Conservation (phyloP, 495 filamentous ascomycete genomes). For the Podospora australis region DNA sequence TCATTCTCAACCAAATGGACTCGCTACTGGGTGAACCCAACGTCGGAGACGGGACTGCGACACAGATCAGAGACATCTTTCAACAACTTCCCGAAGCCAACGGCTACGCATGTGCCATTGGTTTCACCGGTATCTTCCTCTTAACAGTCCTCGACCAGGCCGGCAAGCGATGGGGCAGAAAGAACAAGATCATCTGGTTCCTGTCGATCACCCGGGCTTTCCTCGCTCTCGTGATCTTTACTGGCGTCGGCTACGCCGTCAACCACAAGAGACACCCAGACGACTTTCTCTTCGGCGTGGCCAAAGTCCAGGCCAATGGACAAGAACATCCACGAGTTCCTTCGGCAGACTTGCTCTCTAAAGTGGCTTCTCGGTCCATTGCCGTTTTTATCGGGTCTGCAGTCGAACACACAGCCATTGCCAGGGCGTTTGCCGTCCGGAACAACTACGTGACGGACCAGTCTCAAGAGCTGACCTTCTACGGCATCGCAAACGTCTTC, state of each 20-base stretch:
- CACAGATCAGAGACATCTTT: conserved; percentile 40
- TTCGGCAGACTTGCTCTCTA: conserved; percentile 25
- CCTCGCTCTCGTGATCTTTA: conserved; percentile 41
- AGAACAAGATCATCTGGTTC: conserved; percentile 37
- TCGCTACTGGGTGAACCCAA: conserved; percentile 39
- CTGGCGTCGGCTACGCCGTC: conserved; percentile 40
- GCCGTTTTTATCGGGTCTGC: conserved; percentile 40
- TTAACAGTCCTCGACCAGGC: conserved; percentile 37
- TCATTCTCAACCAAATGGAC: conserved; percentile 41
- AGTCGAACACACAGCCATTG: conserved; percentile 46
- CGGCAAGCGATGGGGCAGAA: conserved; percentile 42
- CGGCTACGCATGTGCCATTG: conserved; percentile 38
- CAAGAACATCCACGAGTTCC: conserved; percentile 36
- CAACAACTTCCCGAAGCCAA: conserved; percentile 33
- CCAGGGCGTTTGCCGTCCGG: conserved; percentile 38
- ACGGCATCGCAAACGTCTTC: conserved; percentile 42
- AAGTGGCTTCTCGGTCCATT: conserved; percentile 33
- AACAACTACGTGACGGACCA: conserved; percentile 45
- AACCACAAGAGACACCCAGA: conserved; percentile 34
- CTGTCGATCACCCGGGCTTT: conserved; percentile 41
- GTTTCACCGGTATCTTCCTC: conserved; percentile 39
- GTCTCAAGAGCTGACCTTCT: conserved; percentile 43
- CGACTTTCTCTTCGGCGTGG: conserved; percentile 33
- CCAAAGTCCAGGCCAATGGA: conserved; percentile 37
- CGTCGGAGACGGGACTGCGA: conserved; percentile 34